Evolutionary conservation across 805 yeast species (phyloP), one percentile per base, ranked within the genome.

Genomic region (Naumovozyma castellii): DNA sequence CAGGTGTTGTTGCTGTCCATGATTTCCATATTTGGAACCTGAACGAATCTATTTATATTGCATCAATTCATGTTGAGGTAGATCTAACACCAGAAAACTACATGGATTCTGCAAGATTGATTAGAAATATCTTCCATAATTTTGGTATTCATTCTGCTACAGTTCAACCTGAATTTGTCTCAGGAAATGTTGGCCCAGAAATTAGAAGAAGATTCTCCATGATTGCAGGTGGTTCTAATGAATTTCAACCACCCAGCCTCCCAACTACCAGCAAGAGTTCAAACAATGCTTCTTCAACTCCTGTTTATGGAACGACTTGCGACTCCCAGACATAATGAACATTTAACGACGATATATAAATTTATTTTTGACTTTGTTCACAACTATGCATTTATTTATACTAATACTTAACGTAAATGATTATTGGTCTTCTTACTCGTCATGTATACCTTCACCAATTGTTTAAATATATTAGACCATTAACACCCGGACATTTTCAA

Each of bases 21-120:
- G 97, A 90, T 62, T 79, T 90, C 69, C 97, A 90, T 61, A 80
- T 90, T 43, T 90, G 97, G 97, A 88, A 86, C 58, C 72, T 90
- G 50, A 84, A 87, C 38, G 97, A 90, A 64, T 81, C 78, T 46
- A 72, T 84, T 40, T 72, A 79, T 48, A 84, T 90, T 56, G 95
- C 96, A 1, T 80, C 95, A 1, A 69, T 90, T 43, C 97, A 90
- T 59, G 81, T 86, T 33, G 84, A 86, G 51, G 71, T 90, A 32
- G 69, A 72, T 38, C 64, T 72, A 10, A 67, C 73, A 12, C 82
- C 84, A 14, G 75, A 72, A 40, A 69, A 73, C 20, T 90, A 86
- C 58, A 63, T 80, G 42, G 62, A 64, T 14, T 73, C 84, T 39
- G 92, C 94, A 9, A 69, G 76, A 35, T 73, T 75, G 42, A 90